phyloP scores from a whole-genome alignment of 208 protist species.

The Acanthamoeba triangularis region DNA sequence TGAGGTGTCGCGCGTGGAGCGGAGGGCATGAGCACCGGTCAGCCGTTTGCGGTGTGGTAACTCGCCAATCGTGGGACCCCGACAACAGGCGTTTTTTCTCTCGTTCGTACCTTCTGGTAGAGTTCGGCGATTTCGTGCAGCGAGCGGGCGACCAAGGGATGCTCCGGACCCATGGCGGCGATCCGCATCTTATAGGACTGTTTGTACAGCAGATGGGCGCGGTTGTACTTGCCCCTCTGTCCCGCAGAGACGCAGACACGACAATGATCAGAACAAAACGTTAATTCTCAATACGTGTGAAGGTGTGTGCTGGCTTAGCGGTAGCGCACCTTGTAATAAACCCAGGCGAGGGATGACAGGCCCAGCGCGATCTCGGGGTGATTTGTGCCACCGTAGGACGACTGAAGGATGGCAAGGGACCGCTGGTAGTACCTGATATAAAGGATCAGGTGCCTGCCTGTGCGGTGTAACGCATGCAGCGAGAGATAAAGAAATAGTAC shows the following conservation, averaged over 20 bases:
- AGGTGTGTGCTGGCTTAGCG: background rate
- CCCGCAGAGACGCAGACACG: background rate
- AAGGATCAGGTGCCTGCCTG: background rate
- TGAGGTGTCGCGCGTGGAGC: background rate
- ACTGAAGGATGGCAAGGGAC: constrained; percentile 64
- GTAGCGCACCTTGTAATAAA: constrained; percentile 70
- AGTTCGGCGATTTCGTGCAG: constrained; percentile 77
- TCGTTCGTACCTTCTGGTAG: constrained; percentile 48
- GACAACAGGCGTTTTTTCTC: background rate
- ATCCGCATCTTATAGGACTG: constrained; percentile 76
- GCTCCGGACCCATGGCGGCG: constrained; percentile 71
- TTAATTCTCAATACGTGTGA: background rate
- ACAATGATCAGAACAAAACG: too few relatives aligned
- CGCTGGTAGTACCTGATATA: constrained; percentile 36
- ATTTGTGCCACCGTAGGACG: constrained; percentile 71
- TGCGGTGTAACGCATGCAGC: background rate
- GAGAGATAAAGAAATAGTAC: background rate
- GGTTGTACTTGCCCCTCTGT: constrained; percentile 73
- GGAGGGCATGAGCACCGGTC: background rate
- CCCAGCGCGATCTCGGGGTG: constrained; percentile 66
- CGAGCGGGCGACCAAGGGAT: constrained; percentile 76
- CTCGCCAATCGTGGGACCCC: background rate
- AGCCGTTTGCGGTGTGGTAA: background rate
- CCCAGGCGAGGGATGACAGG: constrained; percentile 62
- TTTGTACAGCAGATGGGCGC: constrained; percentile 73